Evolutionary conservation across 225 moss, liverwort and hornwort species (phyloP), one percentile per base, ranked within the genome.

Genomic region (Polytrichum formosum): DNA sequence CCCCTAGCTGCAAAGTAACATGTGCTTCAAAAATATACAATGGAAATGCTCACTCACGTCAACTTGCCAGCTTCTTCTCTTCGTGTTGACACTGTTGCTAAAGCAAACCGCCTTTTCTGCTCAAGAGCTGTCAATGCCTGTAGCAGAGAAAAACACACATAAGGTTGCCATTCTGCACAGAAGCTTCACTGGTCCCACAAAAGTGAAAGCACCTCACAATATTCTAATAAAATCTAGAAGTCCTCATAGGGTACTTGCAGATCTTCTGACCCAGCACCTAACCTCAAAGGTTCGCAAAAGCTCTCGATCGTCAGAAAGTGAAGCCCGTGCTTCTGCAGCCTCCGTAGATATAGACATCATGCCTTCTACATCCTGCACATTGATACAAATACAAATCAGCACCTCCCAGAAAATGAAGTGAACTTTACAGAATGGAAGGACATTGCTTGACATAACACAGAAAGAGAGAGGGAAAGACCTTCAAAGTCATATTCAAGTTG

Each of bases 311-410:
- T 98, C 94, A 74, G 85, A 90, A 64, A 98, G 87, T 61, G 94
- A 94, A 53, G 90, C 87, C 72, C 92, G 84, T 74, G 98, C 98
- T 86, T 92, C 98, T 71, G 91, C 88, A 68, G 94, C 98, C 85
- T 98, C 98, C 65, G 92, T 91, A 70, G 94, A 94, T 75, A 98
- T 98, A 70, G 94, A 98, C 98, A 98, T 98, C 98, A 98, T 98
- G 77, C 98, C 98, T 79, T 98, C 92, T 46, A 94, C 91, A 85
- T 98, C 98, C 92, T 98, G 89, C 33, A 80, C 72, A 29, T 66
- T 71, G 28, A 18, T 55, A 37, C 7, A 58, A 28, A 20, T 9
- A 30, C 7, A 9, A 23, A 10, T 62, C 58, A 46, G 4, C 2
- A 31, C 54, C 56, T 59, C 28, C 70, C 70, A 26, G 25, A 59